These are phyloP conservation scores for Tranzscheliella williamsii DNA, from an alignment of 1,284 basidiomycete genomes.

Conservation along the genomic window DNA sequence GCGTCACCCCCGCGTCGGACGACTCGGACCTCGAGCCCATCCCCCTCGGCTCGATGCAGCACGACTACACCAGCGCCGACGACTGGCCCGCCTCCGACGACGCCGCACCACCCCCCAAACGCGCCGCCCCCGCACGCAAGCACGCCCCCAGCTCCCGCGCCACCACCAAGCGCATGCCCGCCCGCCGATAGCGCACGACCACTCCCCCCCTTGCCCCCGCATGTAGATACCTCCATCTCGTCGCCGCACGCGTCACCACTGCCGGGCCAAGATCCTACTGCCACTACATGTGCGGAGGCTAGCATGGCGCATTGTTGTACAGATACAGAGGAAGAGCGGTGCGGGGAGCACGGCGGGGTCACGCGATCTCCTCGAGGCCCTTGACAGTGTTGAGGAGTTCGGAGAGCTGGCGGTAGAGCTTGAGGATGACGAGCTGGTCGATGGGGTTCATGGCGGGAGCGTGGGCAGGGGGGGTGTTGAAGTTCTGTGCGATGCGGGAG, in stretches of 20 bases:
- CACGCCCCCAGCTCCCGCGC: no score
- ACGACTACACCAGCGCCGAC: conserved; percentile 31
- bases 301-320: no score
- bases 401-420: conserved; percentile 50
- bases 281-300: no score
- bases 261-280: no score
- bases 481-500: conserved; percentile 31
- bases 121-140: conserved; percentile 5
- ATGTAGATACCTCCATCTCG: no score
- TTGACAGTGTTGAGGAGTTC: conserved; percentile 55
- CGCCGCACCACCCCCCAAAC: conserved; percentile 11
- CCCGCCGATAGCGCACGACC: no score
- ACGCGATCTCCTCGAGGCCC: conserved; percentile 48
- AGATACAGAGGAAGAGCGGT: no score
- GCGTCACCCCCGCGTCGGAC: conserved; percentile 21
- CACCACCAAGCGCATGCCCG: no score
- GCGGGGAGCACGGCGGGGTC: no score
- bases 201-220: no score
- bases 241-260: no score
- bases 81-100: conserved; percentile 26
- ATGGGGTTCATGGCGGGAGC: conserved; percentile 44
- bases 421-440: conserved; percentile 55
- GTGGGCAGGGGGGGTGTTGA: neutral
- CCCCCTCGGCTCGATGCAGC: conserved; percentile 35
- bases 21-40: conserved; percentile 51